phyloP scores from a whole-genome alignment of 2,329 filamentous ascomycete genomes.

The Trichoderma gracile region DNA sequence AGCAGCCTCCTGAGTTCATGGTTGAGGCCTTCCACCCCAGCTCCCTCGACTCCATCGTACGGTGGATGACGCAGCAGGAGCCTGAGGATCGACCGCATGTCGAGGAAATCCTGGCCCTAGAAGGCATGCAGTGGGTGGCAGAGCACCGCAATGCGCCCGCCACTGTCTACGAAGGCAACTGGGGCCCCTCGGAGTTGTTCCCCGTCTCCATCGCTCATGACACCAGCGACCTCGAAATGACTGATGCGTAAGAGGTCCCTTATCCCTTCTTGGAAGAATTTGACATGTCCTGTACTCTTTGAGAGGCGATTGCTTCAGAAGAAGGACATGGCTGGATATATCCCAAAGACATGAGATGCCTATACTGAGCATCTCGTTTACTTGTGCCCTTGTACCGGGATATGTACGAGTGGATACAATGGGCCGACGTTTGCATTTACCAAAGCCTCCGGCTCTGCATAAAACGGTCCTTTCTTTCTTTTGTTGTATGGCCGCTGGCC shows the following conservation, averaged over 20 bases:
- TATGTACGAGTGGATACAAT: conserved; percentile 30
- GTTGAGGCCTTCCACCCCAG: conserved; percentile 68
- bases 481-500: conserved; percentile 17
- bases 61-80: conserved; percentile 82
- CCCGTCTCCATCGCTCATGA: conserved; percentile 42
- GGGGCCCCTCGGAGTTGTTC: conserved; percentile 71
- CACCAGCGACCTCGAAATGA: conserved; percentile 58
- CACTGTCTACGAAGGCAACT: conserved; percentile 95
- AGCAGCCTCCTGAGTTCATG: conserved; percentile 83
- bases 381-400: conserved; percentile 32
- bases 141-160: conserved; percentile 78
- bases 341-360: conserved; percentile 28
- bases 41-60: conserved; percentile 80
- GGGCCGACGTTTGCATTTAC: conserved; percentile 28
- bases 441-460: conserved; percentile 16
- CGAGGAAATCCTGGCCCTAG: conserved; percentile 69
- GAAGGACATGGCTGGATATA: conserved; percentile 38
- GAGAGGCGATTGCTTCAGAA: conserved; percentile 27
- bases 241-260: conserved; percentile 48
- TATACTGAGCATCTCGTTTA: conserved; percentile 29
- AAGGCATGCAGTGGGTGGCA: conserved; percentile 79
- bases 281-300: background rate
- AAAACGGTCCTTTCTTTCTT: conserved; percentile 21
- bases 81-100: conserved; percentile 72
- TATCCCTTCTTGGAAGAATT: background rate